Conservation (phyloP, 192 early-diverging fungal genomes). For the Podila epicladia region DNA sequence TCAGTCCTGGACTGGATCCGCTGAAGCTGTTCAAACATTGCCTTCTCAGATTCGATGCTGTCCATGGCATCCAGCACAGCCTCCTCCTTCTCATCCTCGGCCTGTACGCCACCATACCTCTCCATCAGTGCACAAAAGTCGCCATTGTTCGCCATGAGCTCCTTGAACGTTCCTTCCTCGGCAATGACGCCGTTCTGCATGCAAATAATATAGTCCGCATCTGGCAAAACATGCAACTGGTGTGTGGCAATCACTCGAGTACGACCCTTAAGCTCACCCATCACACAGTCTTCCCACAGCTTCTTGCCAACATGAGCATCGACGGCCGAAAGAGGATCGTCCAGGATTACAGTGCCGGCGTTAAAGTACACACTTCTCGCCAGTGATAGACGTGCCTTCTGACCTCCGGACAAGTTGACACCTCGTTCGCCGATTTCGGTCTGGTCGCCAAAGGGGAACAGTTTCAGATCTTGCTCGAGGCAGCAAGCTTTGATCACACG, state of each 20-base stretch:
- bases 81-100: conserved; percentile 6
- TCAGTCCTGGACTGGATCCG: conserved; percentile 26
- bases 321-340: conserved; percentile 59
- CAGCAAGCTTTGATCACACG: conserved; percentile 76
- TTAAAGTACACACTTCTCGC: conserved; percentile 79
- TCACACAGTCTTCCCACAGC: conserved; percentile 9
- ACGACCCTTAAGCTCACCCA: conserved; percentile 58
- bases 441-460: conserved; percentile 65
- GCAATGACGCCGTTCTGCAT: conserved; percentile 76
- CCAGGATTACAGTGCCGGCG: conserved; percentile 82
- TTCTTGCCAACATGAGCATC: conserved; percentile 60
- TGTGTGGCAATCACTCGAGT: conserved; percentile 82
- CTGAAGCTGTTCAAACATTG: too few species aligned
- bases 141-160: conserved; percentile 69
- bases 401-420: conserved; percentile 86
- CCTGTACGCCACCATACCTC: conserved; percentile 67
- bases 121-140: conserved; percentile 72
- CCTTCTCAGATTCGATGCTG: too few species aligned
- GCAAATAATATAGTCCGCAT: conserved; percentile 74
- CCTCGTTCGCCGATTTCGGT: conserved; percentile 81
- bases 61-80: conserved; percentile 45
- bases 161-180: conserved; percentile 74
- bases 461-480: conserved; percentile 76
- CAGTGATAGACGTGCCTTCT: conserved; percentile 70
- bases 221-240: conserved; percentile 78